Evolutionary conservation across 192 early-diverging fungal species (phyloP).

Genomic region (Coemansia sp.): DNA sequence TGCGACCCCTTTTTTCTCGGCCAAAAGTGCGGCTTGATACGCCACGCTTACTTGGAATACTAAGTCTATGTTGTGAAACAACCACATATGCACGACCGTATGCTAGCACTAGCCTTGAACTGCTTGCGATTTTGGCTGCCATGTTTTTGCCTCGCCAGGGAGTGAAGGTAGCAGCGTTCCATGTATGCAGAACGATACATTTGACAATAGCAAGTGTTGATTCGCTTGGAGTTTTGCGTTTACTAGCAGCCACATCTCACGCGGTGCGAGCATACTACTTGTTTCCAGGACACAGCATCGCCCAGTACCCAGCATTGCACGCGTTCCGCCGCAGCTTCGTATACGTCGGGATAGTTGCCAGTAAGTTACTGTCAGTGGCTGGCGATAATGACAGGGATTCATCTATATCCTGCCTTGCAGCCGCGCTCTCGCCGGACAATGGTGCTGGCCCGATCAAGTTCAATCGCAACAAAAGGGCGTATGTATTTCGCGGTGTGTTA

Average conservation of each 20-base stretch:
- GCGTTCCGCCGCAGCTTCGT: conserved; percentile 1
- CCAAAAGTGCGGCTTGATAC: neutral
- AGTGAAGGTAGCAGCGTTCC: neutral
- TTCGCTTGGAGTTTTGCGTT: neutral
- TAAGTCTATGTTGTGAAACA: neutral
- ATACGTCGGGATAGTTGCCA: conserved; percentile 1
- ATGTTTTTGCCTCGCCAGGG: neutral
- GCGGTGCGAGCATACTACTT: neutral
- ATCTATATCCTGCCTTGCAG: neutral
- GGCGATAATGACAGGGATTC: neutral
- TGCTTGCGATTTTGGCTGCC: neutral
- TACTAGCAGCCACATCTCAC: neutral
- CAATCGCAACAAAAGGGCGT: neutral
- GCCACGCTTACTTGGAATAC: neutral
- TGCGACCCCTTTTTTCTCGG: neutral
- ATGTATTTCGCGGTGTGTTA: conserved; percentile 13
- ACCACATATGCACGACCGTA: neutral
- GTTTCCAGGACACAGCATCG: neutral
- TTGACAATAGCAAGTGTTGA: neutral
- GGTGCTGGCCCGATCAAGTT: neutral
- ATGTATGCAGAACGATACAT: neutral
- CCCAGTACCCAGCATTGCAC: neutral
- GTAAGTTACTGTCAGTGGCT: neutral
- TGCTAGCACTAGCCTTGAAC: neutral
- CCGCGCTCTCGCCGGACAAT: neutral